Percentiles rank a stretch among this genome's conserved stretches.
phyloP scores from a whole-genome alignment of 2,329 filamentous ascomycete species.

The Pseudogymnoascus sp. region DNA sequence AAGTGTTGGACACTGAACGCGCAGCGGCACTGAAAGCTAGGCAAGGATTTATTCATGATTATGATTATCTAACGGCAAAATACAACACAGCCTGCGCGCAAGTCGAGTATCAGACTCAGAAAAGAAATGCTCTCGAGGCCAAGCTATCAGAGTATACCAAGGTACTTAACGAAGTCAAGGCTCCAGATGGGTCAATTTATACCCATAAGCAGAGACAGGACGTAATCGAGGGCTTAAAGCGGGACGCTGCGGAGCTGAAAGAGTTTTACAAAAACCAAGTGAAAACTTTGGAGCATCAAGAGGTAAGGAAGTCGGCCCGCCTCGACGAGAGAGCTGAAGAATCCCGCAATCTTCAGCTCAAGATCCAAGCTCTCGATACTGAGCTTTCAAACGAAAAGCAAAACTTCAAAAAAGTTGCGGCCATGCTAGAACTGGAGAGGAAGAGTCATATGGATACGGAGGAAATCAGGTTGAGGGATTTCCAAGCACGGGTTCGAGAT shows the following conservation, averaged over 20 bases:
- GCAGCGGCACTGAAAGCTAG: background rate
- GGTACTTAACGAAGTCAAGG: background rate
- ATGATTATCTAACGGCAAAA: background rate
- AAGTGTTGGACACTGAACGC: background rate
- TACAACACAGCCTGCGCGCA: background rate
- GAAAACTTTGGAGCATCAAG: background rate
- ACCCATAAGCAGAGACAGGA: background rate
- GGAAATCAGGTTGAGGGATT: background rate
- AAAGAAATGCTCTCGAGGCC: background rate
- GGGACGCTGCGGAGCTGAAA: background rate
- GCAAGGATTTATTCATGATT: background rate
- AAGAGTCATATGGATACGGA: background rate
- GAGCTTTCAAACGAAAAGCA: background rate
- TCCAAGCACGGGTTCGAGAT: background rate
- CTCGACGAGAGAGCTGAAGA: background rate
- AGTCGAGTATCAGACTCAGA: background rate
- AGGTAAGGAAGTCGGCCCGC: background rate
- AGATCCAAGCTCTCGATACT: background rate
- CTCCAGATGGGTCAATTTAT: background rate
- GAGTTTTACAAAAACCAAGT: background rate
- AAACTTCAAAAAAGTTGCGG: background rate
- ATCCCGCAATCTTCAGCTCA: background rate
- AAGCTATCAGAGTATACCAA: background rate
- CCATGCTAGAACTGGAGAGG: background rate
- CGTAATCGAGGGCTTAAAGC: background rate